These are phyloP conservation scores for Aspergillus hancockii DNA, from an alignment of 495 filamentous ascomycete genomes.

Conservation along the genomic window DNA sequence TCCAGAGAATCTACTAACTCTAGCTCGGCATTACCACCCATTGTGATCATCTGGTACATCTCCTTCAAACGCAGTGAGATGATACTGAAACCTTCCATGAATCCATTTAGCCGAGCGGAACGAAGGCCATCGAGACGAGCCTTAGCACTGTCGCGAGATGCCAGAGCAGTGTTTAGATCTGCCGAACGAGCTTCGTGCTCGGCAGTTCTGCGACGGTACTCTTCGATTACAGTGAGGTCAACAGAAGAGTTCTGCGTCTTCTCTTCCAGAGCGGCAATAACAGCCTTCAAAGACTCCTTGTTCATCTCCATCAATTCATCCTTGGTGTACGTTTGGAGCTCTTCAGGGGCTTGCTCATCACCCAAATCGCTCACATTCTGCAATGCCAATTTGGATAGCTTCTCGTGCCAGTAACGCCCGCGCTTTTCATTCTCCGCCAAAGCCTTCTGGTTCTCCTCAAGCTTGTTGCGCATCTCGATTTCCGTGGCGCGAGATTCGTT, in stretches of 20 bases:
- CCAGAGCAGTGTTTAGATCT: conserved; percentile 75
- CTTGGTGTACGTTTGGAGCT: conserved; percentile 78
- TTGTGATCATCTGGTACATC: conserved; percentile 99
- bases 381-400: conserved; percentile 72
- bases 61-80: conserved; percentile 97
- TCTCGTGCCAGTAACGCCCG: conserved; percentile 82
- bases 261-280: conserved; percentile 89
- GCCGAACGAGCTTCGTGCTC: conserved; percentile 80
- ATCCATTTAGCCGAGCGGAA: conserved; percentile 85
- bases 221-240: conserved; percentile 86
- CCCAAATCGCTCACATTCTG: conserved; percentile 77
- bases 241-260: conserved; percentile 87
- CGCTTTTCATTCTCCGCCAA: conserved; percentile 85
- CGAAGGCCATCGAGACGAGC: conserved; percentile 87
- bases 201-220: conserved; percentile 87
- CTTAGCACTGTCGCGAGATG: conserved; percentile 81
- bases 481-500: conserved; percentile 88
- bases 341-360: conserved; percentile 51
- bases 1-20: conserved; percentile 95
- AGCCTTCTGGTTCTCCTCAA: conserved; percentile 90
- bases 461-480: conserved; percentile 97
- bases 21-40: conserved; percentile 97
- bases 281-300: conserved; percentile 80
- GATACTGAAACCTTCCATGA: conserved; percentile 95
- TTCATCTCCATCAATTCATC: conserved; percentile 93